Base-by-base conservation (phyloP, 768 basidiomycete species). In the Lactifluus volemus region DNA sequence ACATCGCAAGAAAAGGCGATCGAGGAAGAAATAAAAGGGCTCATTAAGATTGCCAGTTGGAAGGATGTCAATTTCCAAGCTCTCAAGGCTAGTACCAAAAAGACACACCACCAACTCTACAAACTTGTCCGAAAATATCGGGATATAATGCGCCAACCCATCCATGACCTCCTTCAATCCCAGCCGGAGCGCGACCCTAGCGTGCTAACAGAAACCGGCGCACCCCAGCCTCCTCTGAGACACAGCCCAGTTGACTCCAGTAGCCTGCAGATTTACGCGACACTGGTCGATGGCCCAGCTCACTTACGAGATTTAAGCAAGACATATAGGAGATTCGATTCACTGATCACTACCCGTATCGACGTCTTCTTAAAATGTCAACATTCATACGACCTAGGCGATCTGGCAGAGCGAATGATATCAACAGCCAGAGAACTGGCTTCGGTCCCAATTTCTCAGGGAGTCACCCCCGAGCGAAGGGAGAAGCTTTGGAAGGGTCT, bases 1-100 rank as follows among this genome's bases (percentile, higher is more conserved):
- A 66, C 69, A 3, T 72, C 78, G 17, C 85, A 89, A 68, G 81
- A 86, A 53, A 72, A 71, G 0, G 68, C 67, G 0, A 71, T 97
- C 36, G 92, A 98, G 73, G 88, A 84, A 67, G 89, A 95, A 58
- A 80, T 98, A 54, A 82, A 79, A 60, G 84, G 81, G 48, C 86
- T 93, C 70, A 87, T 98, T 77, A 96, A 94, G 72, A 78, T 99
- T 49, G 97, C 97, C 2, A 98, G 94, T 68, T 98, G 97, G 97
- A 97, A 90, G 72, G 97, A 99, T 69, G 77, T 94, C 69, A 99
- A 98, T 68, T 89, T 98, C 10, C 87, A 91, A 64, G 94, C 97
- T 2, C 78, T 99, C 60, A 90, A 88, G 71, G 86, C 89, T 62
- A 97, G 94, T 69, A 94, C 97, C 0, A 84, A 89, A 61, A 84